Conservation (phyloP, 2,329 filamentous ascomycete species). For the Exophiala bonariae region DNA sequence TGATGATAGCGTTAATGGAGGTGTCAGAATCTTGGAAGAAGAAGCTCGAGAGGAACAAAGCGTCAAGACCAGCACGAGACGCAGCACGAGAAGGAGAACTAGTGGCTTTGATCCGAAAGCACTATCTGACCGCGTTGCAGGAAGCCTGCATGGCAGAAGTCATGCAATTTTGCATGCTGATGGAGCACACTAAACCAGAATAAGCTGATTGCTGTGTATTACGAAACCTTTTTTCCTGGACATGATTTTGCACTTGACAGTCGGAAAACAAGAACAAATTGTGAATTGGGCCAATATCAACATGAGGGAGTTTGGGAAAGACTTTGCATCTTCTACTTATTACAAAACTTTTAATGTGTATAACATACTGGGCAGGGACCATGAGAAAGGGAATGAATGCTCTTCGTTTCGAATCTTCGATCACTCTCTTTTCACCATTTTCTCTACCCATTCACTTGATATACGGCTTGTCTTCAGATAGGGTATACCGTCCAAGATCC, state of each 20-base stretch:
- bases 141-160: slow-evolving; percentile 29
- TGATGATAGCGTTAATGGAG: slow-evolving; percentile 38
- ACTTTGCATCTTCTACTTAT: slow-evolving; percentile 12
- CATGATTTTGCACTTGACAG: too few species aligned
- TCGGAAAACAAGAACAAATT: too few species aligned
- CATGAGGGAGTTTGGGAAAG: slow-evolving; percentile 9
- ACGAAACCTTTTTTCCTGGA: too few species aligned
- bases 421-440: too few species aligned
- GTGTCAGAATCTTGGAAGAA: slow-evolving; percentile 37
- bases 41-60: slow-evolving; percentile 43
- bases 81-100: slow-evolving; percentile 29
- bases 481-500: too few species aligned
- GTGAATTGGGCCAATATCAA: neutral
- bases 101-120: slow-evolving; percentile 31
- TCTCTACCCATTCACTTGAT: too few species aligned
- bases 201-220: neutral
- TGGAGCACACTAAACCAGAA: slow-evolving; percentile 22
- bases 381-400: neutral
- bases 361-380: slow-evolving; percentile 10
- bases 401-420: too few species aligned
- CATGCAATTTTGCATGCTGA: slow-evolving; percentile 28
- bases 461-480: too few species aligned
- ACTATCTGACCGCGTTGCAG: slow-evolving; percentile 31
- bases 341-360: slow-evolving; percentile 18
- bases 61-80: slow-evolving; percentile 22